A percentile compares a stretch with the other conserved stretches of the same genome.
Conservation (phyloP, 1,139 yeast genomes). For the Tardiomyces depauwii region DNA sequence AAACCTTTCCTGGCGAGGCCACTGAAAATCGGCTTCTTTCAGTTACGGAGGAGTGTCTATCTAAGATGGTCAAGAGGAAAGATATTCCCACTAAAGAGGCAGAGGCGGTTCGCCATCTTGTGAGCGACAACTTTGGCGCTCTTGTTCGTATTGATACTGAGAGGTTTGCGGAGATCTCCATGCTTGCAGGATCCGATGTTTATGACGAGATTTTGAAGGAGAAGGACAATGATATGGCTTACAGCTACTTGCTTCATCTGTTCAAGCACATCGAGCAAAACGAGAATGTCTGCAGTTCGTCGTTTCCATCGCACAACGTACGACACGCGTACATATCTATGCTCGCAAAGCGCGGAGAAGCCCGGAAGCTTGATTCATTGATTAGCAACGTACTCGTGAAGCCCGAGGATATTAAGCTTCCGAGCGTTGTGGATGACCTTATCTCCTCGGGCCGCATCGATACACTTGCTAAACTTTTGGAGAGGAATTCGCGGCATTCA, state of each 20-base stretch:
- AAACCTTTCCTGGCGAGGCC: no score
- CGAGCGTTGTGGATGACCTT: constrained; percentile 20
- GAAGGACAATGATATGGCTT: not conserved
- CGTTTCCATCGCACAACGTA: constrained; percentile 3
- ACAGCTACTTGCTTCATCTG: not conserved
- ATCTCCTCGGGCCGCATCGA: constrained; percentile 19
- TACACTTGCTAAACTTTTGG: constrained; percentile 18
- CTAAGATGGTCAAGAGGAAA: no score
- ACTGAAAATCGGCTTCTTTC: no score
- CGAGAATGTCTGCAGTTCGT: constrained; percentile 1
- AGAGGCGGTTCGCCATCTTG: not conserved
- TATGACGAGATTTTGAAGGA: not conserved
- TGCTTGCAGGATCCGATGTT: not conserved
- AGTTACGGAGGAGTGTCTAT: no score
- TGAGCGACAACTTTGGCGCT: not conserved
- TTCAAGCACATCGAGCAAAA: constrained; percentile 1
- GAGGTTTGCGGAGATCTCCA: constrained; percentile 2
- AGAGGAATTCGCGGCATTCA: constrained; percentile 15
- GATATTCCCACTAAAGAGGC: no score
- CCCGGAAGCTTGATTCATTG: constrained; percentile 12
- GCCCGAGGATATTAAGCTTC: constrained; percentile 21
- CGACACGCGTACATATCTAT: constrained; percentile 18
- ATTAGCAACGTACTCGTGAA: constrained; percentile 14
- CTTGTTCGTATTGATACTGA: not conserved
- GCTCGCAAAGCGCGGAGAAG: constrained; percentile 13